These are phyloP conservation scores for Aurinia saxatilis DNA, from an alignment of 345 rosid genomes.

Conservation along the genomic window DNA sequence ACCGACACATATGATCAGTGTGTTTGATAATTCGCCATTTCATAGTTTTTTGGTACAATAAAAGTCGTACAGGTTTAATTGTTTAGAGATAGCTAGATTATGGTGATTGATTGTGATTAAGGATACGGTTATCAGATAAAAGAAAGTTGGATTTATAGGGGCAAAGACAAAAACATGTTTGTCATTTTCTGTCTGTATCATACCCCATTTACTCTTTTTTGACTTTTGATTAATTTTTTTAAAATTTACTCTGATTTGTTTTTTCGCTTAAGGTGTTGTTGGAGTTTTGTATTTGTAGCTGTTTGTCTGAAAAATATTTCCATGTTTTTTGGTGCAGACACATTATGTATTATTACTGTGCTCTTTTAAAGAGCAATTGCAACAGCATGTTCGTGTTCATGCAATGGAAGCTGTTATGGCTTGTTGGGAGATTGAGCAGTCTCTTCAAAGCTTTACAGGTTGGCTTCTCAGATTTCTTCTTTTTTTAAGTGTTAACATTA, in stretches of 20 bases:
- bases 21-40: neutral
- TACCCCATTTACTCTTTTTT: neutral
- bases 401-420: slow-evolving; percentile 99
- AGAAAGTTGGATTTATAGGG: too few species aligned
- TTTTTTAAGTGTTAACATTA: neutral
- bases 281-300: neutral
- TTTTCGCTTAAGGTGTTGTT: too few species aligned
- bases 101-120: slow-evolving; percentile 4
- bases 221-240: neutral
- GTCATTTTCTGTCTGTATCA: slow-evolving; percentile 8
- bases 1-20: slow-evolving; percentile 18
- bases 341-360: slow-evolving; percentile 87
- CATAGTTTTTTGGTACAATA: neutral
- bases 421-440: slow-evolving; percentile 98
- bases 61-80: neutral
- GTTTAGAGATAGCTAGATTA: slow-evolving; percentile 10
- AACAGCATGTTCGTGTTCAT: slow-evolving; percentile 97
- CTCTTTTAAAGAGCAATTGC: slow-evolving; percentile 89
- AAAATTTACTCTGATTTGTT: neutral
- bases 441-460: slow-evolving; percentile 93
- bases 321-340: slow-evolving; percentile 39
- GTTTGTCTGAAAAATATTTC: neutral
- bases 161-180: neutral
- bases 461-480: neutral
- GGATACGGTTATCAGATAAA: neutral